phyloP scores from a whole-genome alignment of 805 yeast genomes.

The Nakazawaea anatomiae region DNA sequence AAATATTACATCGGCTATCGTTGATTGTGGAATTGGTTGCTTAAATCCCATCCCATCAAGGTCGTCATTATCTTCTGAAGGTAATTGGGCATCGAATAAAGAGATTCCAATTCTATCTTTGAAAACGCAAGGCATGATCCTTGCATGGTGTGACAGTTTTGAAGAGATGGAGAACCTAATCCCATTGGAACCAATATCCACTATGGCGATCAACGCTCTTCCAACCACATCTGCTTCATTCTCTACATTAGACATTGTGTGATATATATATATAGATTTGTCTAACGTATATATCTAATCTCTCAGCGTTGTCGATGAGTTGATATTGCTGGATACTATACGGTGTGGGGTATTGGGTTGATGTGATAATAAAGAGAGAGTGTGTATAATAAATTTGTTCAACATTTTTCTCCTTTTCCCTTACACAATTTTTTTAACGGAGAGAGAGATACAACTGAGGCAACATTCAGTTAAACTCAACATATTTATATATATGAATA shows the following conservation, averaged over 20 bases:
- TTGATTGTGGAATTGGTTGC: slow-evolving; percentile 51
- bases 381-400: too few species aligned
- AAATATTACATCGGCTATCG: slow-evolving; percentile 51
- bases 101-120: slow-evolving; percentile 71
- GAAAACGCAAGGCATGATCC: slow-evolving; percentile 73
- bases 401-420: too few species aligned
- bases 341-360: too few species aligned
- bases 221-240: slow-evolving; percentile 53
- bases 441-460: neutral
- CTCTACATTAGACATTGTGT: slow-evolving; percentile 16
- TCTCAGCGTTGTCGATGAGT: too few species aligned
- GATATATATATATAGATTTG: too few species aligned
- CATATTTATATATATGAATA: neutral
- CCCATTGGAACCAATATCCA: slow-evolving; percentile 76
- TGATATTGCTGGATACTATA: too few species aligned
- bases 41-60: slow-evolving; percentile 22
- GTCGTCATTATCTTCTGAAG: slow-evolving; percentile 18
- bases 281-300: too few species aligned
- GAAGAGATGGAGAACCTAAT: slow-evolving; percentile 69
- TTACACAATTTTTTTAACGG: neutral
- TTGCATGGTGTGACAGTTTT: slow-evolving; percentile 59
- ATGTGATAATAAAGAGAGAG: too few species aligned
- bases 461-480: neutral
- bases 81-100: slow-evolving; percentile 54
- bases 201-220: slow-evolving; percentile 56